Conservation (phyloP, 306 rosid genomes). For the Gleditsia sinensis region DNA sequence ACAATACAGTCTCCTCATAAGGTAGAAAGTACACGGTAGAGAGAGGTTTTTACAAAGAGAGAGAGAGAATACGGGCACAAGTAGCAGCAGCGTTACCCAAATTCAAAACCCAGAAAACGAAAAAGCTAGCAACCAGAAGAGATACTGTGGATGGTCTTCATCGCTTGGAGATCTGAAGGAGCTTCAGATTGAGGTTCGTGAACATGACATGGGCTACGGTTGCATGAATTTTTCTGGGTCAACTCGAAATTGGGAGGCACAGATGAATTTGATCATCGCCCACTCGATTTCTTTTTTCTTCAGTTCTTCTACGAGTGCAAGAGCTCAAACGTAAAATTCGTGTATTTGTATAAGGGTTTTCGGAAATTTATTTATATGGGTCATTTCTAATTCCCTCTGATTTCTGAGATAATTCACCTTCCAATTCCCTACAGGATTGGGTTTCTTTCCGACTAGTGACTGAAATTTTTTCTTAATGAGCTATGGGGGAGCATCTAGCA, state of each 20-base stretch:
- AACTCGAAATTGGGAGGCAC: slow-evolving; percentile 18
- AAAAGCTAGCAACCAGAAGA: background rate
- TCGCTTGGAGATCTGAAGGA: slow-evolving; percentile 48
- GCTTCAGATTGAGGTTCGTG: slow-evolving; percentile 29
- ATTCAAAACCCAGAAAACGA: background rate
- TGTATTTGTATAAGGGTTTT: slow-evolving; percentile 29
- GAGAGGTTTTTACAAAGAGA: slow-evolving; percentile 37
- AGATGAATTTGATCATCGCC: slow-evolving; percentile 33
- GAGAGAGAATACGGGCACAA: slow-evolving; percentile 20
- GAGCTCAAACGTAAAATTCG: slow-evolving; percentile 11
- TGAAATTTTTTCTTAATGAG: slow-evolving; percentile 63
- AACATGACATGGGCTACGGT: slow-evolving; percentile 21
- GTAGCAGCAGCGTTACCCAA: too few species aligned
- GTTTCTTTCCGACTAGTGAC: slow-evolving; percentile 18
- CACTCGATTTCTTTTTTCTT: background rate
- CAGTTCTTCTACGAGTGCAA: slow-evolving; percentile 20
- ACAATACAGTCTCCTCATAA: slow-evolving; percentile 20
- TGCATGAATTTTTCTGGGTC: slow-evolving; percentile 34
- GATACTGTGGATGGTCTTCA: slow-evolving; percentile 30
- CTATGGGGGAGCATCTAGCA: slow-evolving; percentile 81
- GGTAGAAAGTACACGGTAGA: slow-evolving; percentile 32
- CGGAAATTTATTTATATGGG: slow-evolving; percentile 41
- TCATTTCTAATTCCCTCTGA: slow-evolving; percentile 34
- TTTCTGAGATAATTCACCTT: slow-evolving; percentile 24
- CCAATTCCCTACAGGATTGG: slow-evolving; percentile 21